Evolutionary conservation across 768 basidiomycete species (phyloP).

Genomic region (Mycena galericulata): DNA sequence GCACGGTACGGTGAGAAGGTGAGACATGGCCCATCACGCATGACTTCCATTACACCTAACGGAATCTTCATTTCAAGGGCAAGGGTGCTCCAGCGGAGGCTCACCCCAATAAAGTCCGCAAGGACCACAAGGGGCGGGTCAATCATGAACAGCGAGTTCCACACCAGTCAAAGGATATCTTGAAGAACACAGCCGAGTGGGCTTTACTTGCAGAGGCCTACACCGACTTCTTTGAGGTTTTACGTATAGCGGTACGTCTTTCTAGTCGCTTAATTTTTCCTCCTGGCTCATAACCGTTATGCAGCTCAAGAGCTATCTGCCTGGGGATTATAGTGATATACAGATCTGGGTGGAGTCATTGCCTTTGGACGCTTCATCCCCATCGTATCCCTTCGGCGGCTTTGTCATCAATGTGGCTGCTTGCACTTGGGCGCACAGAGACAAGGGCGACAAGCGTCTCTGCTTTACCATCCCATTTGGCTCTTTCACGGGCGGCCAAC

Average conservation of each 20-base stretch:
- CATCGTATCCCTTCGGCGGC: constrained; percentile 38
- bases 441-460: constrained; percentile 35
- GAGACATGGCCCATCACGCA: background rate
- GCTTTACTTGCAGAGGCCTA: constrained; percentile 12
- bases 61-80: background rate
- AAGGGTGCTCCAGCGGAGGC: background rate
- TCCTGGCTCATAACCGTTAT: background rate
- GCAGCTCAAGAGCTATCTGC: constrained; percentile 38
- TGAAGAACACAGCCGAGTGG: background rate
- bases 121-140: background rate
- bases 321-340: constrained; percentile 36
- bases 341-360: constrained; percentile 32
- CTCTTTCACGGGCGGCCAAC: background rate
- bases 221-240: constrained; percentile 17
- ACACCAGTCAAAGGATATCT: background rate
- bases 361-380: constrained; percentile 32
- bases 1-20: background rate
- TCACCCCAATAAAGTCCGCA: constrained; percentile 2
- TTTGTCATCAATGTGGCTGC: constrained; percentile 41
- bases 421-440: constrained; percentile 38
- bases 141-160: constrained; percentile 6
- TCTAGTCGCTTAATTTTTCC: background rate
- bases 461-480: constrained; percentile 40
- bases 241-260: too few relatives aligned
- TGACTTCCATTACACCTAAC: background rate